These are phyloP conservation scores for Tricholoma sp. DNA, from an alignment of 768 basidiomycete species.

Conservation along the genomic window DNA sequence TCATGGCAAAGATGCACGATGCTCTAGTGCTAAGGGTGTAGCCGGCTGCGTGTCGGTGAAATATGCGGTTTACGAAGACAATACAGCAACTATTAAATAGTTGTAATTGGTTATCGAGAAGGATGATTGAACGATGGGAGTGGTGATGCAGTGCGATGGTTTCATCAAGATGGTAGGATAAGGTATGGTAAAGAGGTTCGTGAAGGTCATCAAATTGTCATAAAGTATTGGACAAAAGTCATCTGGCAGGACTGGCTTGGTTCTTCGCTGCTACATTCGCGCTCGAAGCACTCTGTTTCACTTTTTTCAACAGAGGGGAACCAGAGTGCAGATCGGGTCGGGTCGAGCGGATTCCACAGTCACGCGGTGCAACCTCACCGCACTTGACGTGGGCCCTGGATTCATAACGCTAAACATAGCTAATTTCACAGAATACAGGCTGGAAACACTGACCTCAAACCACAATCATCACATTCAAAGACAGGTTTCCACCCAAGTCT, in stretches of 20 bases:
- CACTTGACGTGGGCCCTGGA: conserved; percentile 81
- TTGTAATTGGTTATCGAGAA: background rate
- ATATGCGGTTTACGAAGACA: background rate
- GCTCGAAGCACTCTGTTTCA: conserved; percentile 30
- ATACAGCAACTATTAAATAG: background rate
- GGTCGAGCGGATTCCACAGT: conserved; percentile 61
- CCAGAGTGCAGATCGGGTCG: conserved; percentile 25
- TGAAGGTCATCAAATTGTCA: conserved; percentile 1
- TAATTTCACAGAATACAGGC: conserved; percentile 1
- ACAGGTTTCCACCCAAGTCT: conserved; percentile 83
- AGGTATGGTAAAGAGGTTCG: background rate
- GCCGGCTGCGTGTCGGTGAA: too few species aligned
- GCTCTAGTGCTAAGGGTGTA: too few species aligned
- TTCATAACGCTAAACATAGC: conserved; percentile 6
- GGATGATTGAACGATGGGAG: background rate
- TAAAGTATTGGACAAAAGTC: background rate
- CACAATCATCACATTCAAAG: conserved; percentile 87
- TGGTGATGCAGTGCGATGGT: background rate
- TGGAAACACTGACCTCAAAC: conserved; percentile 47
- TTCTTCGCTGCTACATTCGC: conserved; percentile 28
- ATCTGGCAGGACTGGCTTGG: conserved; percentile 18
- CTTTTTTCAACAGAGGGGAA: conserved; percentile 32
- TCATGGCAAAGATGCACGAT: background rate
- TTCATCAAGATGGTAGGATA: background rate
- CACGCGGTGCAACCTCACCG: conserved; percentile 74